Evolutionary conservation across 2,329 filamentous ascomycete genomes (phyloP), one percentile per base, ranked within the genome.

Genomic region (Verticillium nonalfalfae): DNA sequence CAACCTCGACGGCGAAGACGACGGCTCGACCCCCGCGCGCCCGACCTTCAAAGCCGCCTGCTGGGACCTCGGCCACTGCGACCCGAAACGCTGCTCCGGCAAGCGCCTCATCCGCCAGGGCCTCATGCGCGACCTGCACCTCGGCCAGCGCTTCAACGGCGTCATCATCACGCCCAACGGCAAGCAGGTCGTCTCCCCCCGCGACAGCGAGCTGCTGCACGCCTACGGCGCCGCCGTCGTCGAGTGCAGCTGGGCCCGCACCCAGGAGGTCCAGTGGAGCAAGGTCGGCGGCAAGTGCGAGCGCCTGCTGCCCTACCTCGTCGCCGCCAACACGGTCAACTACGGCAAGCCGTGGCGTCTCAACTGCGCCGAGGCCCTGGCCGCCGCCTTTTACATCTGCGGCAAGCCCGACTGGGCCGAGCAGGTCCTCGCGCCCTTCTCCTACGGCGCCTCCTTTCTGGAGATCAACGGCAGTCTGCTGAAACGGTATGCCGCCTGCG

Each of bases 21-120:
- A 58, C 40, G 59, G 63, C 38, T 58, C 67, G 56, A 64, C 70
- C 61, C 62, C 69, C 60, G 63, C 70, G 57, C 84, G 69, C 66
- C 87, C 77, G 45, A 71, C 78, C 26, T 97, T 93, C 84, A 96
- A 96, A 77, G 94, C 95, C 57, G 95, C 94, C 62, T 97, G 94
- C 75, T 99, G 95, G 95, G 95, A 99, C 72, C 83, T 99, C 38
- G 94, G 93, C 64, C 95, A 99, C 79, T 99, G 95, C 80, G 95
- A 99, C 72, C 92, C 94, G 9, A 98, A 97, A 76, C 84, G 94
- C 68, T 99, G 95, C 77, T 97, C 93, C 0, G 95, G 95, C 36
- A 99, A 99, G 79, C 88, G 91, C 65, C 84, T 99, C 38, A 97
- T 99, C 85, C 88, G 89, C 66, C 85, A 96, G 60, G 94, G 94